Evolutionary conservation across 1,284 basidiomycete species (phyloP).

Genomic region (Neotropicomus parvogracilis): DNA sequence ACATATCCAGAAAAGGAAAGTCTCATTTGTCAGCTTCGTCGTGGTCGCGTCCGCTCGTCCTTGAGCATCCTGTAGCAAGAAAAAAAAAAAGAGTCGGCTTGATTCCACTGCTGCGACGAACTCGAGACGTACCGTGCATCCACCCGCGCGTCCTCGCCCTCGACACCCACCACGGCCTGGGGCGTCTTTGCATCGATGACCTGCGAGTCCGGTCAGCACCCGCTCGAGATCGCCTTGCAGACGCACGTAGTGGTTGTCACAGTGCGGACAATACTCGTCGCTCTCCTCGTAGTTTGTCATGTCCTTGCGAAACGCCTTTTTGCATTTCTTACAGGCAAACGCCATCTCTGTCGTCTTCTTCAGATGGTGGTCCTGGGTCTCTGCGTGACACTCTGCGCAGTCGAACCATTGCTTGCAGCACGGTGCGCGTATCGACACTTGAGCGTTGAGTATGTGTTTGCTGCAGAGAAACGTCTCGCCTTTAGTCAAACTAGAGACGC

Average conservation of each 20-base stretch:
- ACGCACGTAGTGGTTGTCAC: constrained; percentile 95
- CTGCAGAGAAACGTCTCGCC: constrained; percentile 38
- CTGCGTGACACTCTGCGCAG: constrained; percentile 92
- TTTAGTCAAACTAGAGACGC: neutral
- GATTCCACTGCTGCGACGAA: too few species aligned
- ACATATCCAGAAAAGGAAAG: constrained; percentile 21
- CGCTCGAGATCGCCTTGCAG: neutral
- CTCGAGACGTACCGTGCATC: constrained; percentile 70
- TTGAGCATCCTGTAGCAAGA: constrained; percentile 55
- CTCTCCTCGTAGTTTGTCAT: constrained; percentile 89
- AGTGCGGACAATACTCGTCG: constrained; percentile 97
- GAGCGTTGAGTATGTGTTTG: constrained; percentile 91
- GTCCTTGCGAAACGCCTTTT: constrained; percentile 95
- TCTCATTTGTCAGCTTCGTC: constrained; percentile 10
- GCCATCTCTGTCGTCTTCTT: constrained; percentile 84
- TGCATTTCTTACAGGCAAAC: constrained; percentile 97
- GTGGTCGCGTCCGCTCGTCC: constrained; percentile 66
- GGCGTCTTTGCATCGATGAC: constrained; percentile 93
- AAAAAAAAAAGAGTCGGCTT: too few species aligned
- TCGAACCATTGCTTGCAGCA: constrained; percentile 97
- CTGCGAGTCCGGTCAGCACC: constrained; percentile 39
- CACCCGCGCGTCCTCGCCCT: constrained; percentile 86
- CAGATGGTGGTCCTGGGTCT: constrained; percentile 73
- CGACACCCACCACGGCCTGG: constrained; percentile 78
- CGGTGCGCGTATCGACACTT: constrained; percentile 89